These are phyloP conservation scores for Excoecaria agallocha DNA, from an alignment of 345 rosid genomes.

Conservation along the genomic window DNA sequence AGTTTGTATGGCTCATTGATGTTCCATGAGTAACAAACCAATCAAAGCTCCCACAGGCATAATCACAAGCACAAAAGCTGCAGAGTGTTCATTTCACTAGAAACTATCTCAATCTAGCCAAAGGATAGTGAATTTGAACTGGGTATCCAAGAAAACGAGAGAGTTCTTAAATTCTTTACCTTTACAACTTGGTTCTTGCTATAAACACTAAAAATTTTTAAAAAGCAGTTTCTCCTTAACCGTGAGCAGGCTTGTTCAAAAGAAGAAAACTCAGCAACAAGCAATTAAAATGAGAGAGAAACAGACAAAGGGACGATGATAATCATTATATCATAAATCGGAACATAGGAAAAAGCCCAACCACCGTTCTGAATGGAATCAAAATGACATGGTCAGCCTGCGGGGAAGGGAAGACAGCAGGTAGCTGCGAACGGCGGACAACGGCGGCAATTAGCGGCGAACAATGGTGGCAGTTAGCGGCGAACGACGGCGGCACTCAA, in stretches of 20 bases:
- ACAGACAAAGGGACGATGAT: neutral
- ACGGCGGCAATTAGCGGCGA: too few species aligned
- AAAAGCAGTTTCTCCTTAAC: too few species aligned
- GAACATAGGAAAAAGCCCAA: neutral
- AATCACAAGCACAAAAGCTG: too few species aligned
- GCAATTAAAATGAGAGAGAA: neutral
- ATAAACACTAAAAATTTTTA: neutral
- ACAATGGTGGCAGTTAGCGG: too few species aligned
- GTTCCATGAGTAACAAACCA: slow-evolving; percentile 99
- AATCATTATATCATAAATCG: neutral
- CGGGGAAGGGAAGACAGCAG: slow-evolving; percentile 3
- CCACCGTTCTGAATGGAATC: slow-evolving; percentile 3
- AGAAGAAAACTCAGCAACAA: too few species aligned
- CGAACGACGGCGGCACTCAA: too few species aligned
- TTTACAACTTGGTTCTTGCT: neutral
- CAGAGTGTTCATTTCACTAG: too few species aligned
- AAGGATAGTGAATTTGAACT: neutral
- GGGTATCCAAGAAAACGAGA: neutral
- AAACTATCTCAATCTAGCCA: neutral
- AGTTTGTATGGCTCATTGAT: slow-evolving; percentile 95
- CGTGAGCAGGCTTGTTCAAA: too few species aligned
- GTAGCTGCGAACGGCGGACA: too few species aligned
- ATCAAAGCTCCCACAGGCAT: neutral
- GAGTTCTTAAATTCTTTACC: neutral
- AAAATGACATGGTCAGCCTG: neutral